Evolutionary conservation across 768 basidiomycete genomes (phyloP), one percentile per base, ranked within the genome.

Genomic region (Collybiopsis luxurians): DNA sequence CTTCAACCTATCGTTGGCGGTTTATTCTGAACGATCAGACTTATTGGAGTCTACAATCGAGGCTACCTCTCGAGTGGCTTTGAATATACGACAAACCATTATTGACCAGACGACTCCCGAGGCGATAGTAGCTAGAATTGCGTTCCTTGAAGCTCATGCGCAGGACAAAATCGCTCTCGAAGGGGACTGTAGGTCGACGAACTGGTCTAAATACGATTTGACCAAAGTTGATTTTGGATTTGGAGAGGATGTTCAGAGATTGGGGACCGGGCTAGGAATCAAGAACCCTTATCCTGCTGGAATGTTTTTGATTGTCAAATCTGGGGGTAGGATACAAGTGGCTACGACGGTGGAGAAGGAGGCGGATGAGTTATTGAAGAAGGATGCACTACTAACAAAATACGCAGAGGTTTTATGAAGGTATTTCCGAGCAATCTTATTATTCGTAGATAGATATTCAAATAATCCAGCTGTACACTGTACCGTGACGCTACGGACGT

Each of bases 101-200:
- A n/a, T 31, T 2, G 34, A 55, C 21, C 26, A 55, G 24, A 19
- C 34, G 12, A 34, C 45, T 7, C 36, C n/a, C 3, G 30, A 45
- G n/a, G 31, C 43, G 5, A 55, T 55, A 26, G 45, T 28, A 9
- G 23, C 43, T 12, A 55, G 45, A 15, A 34, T 39, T 11, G 54
- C 45, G 11, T 55, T 55, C n/a, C 17, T 55, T 9, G 54, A 46
- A 17, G 13, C 54, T 13, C 30, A 39, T 26, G 27, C 36, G 19
- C 28, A 3, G 9, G 4, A 26, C 9, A 55, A 44, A n/a, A 24
- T 55, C 4, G 43, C 38, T 24, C 44, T 55, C 6, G 45, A 47
- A 30, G 45, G 45, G 5, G 54, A 55, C 45, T 55, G 43, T 26
- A 55, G 43, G 31, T 55, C 45, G 45, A 55, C 54, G 0, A 55